These are phyloP conservation scores for Lichtheimia ramosa DNA, from an alignment of 371 early-diverging fungal species.

Conservation along the genomic window DNA sequence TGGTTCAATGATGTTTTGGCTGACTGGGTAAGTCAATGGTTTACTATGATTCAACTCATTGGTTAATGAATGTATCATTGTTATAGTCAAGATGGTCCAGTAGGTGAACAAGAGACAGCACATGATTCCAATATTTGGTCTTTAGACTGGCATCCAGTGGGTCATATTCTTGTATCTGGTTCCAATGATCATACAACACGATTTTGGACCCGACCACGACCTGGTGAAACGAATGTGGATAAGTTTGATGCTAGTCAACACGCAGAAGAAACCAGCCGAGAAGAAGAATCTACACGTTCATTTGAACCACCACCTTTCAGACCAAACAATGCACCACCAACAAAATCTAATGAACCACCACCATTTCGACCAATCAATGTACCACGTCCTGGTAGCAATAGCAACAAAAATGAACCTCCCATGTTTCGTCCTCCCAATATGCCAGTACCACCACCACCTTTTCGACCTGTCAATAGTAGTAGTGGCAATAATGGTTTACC, in stretches of 20 bases:
- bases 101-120: conserved; percentile 84
- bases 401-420: conserved; percentile 32
- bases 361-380: conserved; percentile 34
- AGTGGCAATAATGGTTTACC: not conserved
- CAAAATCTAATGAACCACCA: conserved; percentile 33
- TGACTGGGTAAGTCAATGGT: conserved; percentile 62
- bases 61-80: not conserved
- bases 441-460: conserved; percentile 3
- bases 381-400: conserved; percentile 15
- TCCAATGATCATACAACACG: conserved; percentile 97
- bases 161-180: conserved; percentile 96
- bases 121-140: conserved; percentile 98
- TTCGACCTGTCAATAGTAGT: not conserved
- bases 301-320: conserved; percentile 51
- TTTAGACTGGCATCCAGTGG: conserved; percentile 99
- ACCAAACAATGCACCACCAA: conserved; percentile 40
- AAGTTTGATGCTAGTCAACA: conserved; percentile 63
- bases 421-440: conserved; percentile 28
- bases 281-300: conserved; percentile 36
- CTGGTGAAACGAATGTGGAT: conserved; percentile 76
- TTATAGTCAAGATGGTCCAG: conserved; percentile 55
- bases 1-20: conserved; percentile 94
- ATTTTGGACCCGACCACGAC: conserved; percentile 98
- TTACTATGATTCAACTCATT: not conserved
- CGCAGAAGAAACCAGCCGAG: conserved; percentile 49